Evolutionary conservation across 306 rosid genomes (phyloP).

Genomic region (Inga oerstediana): DNA sequence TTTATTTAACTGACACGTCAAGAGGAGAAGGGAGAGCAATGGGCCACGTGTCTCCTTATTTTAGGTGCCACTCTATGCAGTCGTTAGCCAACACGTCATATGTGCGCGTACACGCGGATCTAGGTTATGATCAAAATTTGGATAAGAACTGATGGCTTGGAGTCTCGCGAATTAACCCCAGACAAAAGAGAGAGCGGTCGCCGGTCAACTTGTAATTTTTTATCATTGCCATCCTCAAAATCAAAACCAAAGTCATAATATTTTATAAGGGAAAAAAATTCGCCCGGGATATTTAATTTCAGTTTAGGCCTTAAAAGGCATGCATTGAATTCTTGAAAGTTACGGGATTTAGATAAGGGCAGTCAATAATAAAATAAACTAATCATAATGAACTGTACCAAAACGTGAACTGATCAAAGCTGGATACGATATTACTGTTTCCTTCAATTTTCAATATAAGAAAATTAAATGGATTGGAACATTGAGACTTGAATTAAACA

Average conservation of each 20-base stretch:
- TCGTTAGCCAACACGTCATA: conserved; percentile 15
- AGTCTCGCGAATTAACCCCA: background rate
- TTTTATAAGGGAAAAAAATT: no score
- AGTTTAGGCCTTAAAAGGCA: background rate
- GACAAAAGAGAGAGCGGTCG: background rate
- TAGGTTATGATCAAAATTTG: background rate
- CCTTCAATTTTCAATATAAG: background rate
- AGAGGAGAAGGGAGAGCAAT: background rate
- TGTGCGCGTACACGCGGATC: background rate
- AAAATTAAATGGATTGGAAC: background rate
- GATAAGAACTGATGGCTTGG: background rate
- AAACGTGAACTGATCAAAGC: background rate
- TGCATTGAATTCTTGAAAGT: background rate
- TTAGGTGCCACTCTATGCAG: conserved; percentile 21
- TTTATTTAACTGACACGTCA: background rate
- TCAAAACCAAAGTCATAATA: background rate
- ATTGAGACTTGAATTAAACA: no score
- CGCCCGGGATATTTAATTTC: no score
- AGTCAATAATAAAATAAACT: background rate
- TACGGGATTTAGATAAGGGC: background rate
- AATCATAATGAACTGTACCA: background rate
- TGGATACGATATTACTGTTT: background rate
- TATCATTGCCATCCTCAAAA: background rate
- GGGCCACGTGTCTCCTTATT: conserved; percentile 21
- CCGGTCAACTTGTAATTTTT: background rate